Percentiles rank a stretch among this genome's conserved stretches.
Conservation (phyloP, 305 asterid genomes). For the Fraxinus angustifolia region DNA sequence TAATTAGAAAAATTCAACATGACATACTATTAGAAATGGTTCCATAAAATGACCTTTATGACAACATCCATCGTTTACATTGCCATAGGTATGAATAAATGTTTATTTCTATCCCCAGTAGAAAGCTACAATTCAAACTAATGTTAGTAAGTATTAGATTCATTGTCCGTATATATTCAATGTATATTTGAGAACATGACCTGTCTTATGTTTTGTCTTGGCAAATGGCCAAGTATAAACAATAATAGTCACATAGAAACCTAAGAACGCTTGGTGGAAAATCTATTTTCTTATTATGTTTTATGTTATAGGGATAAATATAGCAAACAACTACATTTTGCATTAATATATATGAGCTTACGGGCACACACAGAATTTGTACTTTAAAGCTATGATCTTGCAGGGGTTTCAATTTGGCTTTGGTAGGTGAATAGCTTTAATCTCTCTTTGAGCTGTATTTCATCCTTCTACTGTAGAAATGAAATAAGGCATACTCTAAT, state of each 20-base stretch:
- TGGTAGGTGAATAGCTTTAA: neutral
- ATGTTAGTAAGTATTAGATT: neutral
- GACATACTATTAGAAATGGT: neutral
- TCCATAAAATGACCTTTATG: neutral
- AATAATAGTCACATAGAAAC: neutral
- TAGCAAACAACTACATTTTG: neutral
- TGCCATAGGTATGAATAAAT: neutral
- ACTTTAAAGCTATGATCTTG: neutral
- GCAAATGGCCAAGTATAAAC: neutral
- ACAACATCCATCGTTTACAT: neutral
- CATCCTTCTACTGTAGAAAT: neutral
- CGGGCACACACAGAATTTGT: neutral
- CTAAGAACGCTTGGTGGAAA: neutral
- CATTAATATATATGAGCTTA: neutral
- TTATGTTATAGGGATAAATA: neutral
- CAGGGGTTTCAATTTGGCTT: neutral
- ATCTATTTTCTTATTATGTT: neutral
- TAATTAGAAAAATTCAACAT: neutral
- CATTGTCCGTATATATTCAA: neutral
- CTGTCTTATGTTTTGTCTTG: neutral
- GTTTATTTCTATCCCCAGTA: neutral
- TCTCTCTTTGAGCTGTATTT: neutral
- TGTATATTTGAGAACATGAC: neutral
- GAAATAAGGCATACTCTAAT: neutral
- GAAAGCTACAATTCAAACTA: neutral